A percentile compares a stretch with the other conserved stretches of the same genome.
These are phyloP conservation scores for Diaporthe aspalathi DNA, from an alignment of 2,329 filamentous ascomycete genomes.

Conservation along the genomic window DNA sequence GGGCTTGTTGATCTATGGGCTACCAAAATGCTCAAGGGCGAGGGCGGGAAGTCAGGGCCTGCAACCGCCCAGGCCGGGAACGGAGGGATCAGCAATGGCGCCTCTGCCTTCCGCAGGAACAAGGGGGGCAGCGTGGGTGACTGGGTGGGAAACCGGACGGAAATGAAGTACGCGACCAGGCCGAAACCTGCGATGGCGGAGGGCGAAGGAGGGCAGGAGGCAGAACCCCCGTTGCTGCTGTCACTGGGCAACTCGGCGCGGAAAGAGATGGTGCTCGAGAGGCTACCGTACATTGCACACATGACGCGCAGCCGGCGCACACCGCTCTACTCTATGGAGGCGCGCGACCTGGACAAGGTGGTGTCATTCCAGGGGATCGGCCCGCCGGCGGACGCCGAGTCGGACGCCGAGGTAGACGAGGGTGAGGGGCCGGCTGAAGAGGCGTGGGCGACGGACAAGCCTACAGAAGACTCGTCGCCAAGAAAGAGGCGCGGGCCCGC, in stretches of 20 bases:
- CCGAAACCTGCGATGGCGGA: constrained; percentile 36
- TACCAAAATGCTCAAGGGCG: constrained; percentile 68
- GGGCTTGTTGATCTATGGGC: constrained; percentile 78
- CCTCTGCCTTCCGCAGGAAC: constrained; percentile 61
- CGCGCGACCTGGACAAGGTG: constrained; percentile 74
- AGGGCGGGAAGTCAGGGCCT: constrained; percentile 48
- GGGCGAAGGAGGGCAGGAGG: constrained; percentile 41
- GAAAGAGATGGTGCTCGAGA: constrained; percentile 82
- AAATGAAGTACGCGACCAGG: constrained; percentile 43
- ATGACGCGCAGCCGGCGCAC: constrained; percentile 64
- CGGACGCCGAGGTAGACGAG: constrained; percentile 58
- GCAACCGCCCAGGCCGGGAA: neutral
- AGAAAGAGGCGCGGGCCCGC: constrained; percentile 56
- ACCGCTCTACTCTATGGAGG: constrained; percentile 50
- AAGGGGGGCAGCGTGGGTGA: constrained; percentile 45
- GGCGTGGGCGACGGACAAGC: constrained; percentile 72
- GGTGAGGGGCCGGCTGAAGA: constrained; percentile 52
- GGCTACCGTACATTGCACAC: constrained; percentile 84
- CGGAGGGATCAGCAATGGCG: constrained; percentile 48
- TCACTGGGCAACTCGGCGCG: constrained; percentile 75
- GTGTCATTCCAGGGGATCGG: constrained; percentile 73
- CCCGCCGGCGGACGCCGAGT: constrained; percentile 52
- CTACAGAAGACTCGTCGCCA: constrained; percentile 64
- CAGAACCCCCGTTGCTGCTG: constrained; percentile 55
- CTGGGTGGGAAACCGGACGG: constrained; percentile 38